Percentiles rank a stretch among this genome's conserved stretches.
These are phyloP conservation scores for Cercospora beticola DNA, from an alignment of 2,329 filamentous ascomycete genomes.

Conservation along the genomic window DNA sequence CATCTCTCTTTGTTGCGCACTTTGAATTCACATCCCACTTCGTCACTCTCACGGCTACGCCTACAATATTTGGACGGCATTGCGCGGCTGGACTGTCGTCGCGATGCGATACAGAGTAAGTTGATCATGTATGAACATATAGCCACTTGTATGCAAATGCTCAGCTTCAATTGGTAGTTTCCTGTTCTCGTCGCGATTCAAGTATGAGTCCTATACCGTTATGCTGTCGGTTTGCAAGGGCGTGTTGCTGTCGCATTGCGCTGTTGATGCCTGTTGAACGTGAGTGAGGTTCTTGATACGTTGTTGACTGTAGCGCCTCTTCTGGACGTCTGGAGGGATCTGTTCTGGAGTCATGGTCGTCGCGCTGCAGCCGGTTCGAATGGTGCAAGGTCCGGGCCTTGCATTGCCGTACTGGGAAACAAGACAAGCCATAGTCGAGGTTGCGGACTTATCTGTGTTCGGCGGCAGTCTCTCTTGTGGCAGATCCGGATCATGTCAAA, in stretches of 20 bases:
- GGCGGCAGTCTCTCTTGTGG: too few species aligned
- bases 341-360: not conserved
- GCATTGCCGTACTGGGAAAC: not conserved
- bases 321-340: not conserved
- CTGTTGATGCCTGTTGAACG: too few species aligned
- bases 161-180: not conserved
- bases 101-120: not conserved
- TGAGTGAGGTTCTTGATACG: not conserved
- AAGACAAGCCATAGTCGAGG: not conserved
- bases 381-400: not conserved
- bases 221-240: not conserved
- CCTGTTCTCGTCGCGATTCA: not conserved
- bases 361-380: not conserved
- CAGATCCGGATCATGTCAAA: too few species aligned
- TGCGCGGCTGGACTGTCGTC: not conserved
- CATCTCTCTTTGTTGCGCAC: not conserved
- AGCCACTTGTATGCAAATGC: not conserved
- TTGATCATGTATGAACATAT: not conserved
- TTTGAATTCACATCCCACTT: not conserved
- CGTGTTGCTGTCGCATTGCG: not conserved
- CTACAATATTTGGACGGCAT: too few species aligned
- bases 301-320: not conserved
- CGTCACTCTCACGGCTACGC: too few species aligned
- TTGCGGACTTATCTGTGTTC: too few species aligned
- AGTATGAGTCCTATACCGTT: not conserved